Evolutionary conservation across 768 basidiomycete genomes (phyloP), one percentile per base, ranked within the genome.

Genomic region (Dioszegia aurantiaca): DNA sequence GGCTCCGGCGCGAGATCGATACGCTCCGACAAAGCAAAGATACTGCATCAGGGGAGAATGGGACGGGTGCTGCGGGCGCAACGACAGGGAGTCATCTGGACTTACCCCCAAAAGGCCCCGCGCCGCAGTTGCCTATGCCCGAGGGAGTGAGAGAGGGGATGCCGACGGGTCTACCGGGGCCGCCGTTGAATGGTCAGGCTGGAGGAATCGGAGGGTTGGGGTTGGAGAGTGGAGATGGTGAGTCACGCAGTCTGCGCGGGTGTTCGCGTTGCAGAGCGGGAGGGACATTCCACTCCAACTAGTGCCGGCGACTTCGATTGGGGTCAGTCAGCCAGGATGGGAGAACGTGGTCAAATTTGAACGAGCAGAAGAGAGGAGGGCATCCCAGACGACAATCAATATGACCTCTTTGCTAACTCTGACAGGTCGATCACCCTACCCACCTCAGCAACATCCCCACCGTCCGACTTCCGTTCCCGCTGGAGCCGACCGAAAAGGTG

Each of bases 1-100:
- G 86, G 30, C 81, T 90, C 12, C 82, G 90, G 24, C 78, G 82
- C 3, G 88, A 90, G 71, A 79, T 88, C 31, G 81, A 86, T 57
- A 78, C 81, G 1, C 53, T 64, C 49, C 53, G 67, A 77, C 77
- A 44, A 59, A 47, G 36, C 56, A 48, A 51, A 52, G 59, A 56
- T 26, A 12, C 30, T 19, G 19, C 23, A 14, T n/a, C 33, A 3
- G 33, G 33, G 3, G 31, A 10, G 12, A 19, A 27, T 17, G 19
- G n/a, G 12, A 23, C 12, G 17, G 40, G 40, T 14, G 17, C 12
- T 10, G 40, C 40, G 40, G 6, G 33, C 40, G 19, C 9, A n/a
- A 21, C 10, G 6, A 6, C 40, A 14, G 17, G 10, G 19, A 42
- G 21, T 8, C 9, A 42, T 21, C 16, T 44, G 46, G 46, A 47